Conservation (phyloP, 2,329 filamentous ascomycete genomes). For the Talaromyces verruculosus region DNA sequence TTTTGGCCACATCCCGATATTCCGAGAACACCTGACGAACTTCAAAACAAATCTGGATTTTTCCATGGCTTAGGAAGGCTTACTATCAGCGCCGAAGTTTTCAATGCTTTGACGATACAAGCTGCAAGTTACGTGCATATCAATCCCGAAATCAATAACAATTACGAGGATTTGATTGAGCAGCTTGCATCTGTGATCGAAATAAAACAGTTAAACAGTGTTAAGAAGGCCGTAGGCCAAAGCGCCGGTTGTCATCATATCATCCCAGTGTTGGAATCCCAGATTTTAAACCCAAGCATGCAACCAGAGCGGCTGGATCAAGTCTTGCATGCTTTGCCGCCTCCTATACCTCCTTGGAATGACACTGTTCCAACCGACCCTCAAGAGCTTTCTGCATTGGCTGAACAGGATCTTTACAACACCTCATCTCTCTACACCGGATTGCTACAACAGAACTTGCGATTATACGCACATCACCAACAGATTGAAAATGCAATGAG, state of each 20-base stretch:
- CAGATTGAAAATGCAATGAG: slow-evolving; percentile 33
- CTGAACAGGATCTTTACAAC: slow-evolving; percentile 34
- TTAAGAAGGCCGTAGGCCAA: slow-evolving; percentile 22
- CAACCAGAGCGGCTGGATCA: slow-evolving; percentile 48
- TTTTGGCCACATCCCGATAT: slow-evolving; percentile 37
- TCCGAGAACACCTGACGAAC: slow-evolving; percentile 16
- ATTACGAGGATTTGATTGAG: slow-evolving; percentile 23
- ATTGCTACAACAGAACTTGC: slow-evolving; percentile 36
- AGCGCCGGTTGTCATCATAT: slow-evolving; percentile 31
- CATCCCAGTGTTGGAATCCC: slow-evolving; percentile 54
- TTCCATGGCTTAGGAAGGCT: slow-evolving; percentile 45
- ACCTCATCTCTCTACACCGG: slow-evolving; percentile 36
- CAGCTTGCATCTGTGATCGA: slow-evolving; percentile 21
- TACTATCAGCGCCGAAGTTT: slow-evolving; percentile 60
- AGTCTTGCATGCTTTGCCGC: slow-evolving; percentile 36
- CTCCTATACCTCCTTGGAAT: slow-evolving; percentile 38
- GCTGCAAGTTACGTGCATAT: slow-evolving; percentile 15
- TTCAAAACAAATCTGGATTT: slow-evolving; percentile 22
- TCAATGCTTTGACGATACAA: slow-evolving; percentile 47
- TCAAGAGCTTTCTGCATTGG: slow-evolving; percentile 27
- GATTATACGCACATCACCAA: slow-evolving; percentile 27
- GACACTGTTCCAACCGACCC: slow-evolving; percentile 25
- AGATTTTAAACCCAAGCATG: slow-evolving; percentile 45
- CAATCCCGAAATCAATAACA: slow-evolving; percentile 43
- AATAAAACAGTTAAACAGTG: slow-evolving; percentile 22